These are phyloP conservation scores for Condylostoma magnum DNA, from an alignment of 169 alveolate species.

Conservation along the genomic window DNA sequence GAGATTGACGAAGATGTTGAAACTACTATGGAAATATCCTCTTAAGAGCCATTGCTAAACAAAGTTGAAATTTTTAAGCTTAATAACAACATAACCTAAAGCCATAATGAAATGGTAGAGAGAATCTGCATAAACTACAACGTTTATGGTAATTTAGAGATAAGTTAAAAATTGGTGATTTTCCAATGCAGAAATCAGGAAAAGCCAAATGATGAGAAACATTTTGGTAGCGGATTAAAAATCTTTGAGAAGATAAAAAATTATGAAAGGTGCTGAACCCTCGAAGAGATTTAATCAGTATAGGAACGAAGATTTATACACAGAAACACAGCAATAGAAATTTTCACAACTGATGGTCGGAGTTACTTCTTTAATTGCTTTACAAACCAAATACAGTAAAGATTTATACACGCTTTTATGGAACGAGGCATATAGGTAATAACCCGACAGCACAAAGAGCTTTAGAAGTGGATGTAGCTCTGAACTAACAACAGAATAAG, in stretches of 20 bases:
- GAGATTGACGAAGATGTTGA: too few species aligned
- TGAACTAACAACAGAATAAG: constrained; percentile 69
- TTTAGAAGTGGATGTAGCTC: neutral
- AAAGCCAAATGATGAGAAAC: neutral
- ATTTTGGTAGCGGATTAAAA: neutral
- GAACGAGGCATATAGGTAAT: neutral
- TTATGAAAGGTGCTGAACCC: constrained; percentile 24
- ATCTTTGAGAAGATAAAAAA: constrained; percentile 6
- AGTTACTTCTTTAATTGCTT: constrained; percentile 38
- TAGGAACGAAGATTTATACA: constrained; percentile 38
- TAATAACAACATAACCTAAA: too few species aligned
- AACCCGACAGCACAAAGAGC: neutral
- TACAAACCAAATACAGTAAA: constrained; percentile 16
- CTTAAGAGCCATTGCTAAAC: too few species aligned
- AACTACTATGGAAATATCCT: too few species aligned
- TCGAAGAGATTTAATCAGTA: constrained; percentile 27
- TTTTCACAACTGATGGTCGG: constrained; percentile 30
- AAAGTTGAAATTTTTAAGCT: too few species aligned
- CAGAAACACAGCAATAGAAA: constrained; percentile 38
- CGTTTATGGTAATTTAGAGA: constrained; percentile 35
- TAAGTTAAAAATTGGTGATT: constrained; percentile 14
- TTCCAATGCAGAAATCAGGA: constrained; percentile 27
- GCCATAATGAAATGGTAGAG: too few species aligned
- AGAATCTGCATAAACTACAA: too few species aligned
- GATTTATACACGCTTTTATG: neutral